Evolutionary conservation across 75 land plant genomes (phyloP), one percentile per base, ranked within the genome.

Genomic region (Ceratopteris richardii): DNA sequence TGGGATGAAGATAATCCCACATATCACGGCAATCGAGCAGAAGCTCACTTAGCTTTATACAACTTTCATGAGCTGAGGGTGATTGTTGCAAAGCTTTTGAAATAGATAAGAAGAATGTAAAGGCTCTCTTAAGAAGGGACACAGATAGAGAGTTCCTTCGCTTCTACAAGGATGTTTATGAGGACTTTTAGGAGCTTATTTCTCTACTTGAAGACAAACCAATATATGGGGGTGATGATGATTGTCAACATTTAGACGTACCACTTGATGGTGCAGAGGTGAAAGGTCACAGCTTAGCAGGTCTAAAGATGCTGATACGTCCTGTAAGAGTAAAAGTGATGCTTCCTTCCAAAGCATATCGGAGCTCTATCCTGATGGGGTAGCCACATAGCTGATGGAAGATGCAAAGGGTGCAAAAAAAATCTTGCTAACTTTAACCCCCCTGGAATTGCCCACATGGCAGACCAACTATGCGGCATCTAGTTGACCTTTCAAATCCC

Each of bases 381-480:
- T 87, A 93, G 61, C 63, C 98, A 31, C 79, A 89, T 30, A 77
- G 84, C 19, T 77, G 78, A 63, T 81, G 77, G 36, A 83, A 81
- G 47, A 93, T 93, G 98, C 74, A 79, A 56, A 87, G 59, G 76
- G 92, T 88, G 43, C 56, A 89, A 4, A 61, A 58, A 47, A 81
- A 81, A 67, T 70, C 89, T 67, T 80, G 78, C 23, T 71, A 60
- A 5, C 78, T 93, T 22, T 77, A 72, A 47, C 80, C 97, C 14
- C 97, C 97, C 13, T 92, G 97, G 98, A 93, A 93, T 56, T 93
- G 96, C 64, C 98, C 96, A 12, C 98, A 93, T 69, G 98, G 98
- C 23, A 67, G 98, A 42, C 98, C 98, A 54, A 93, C 98, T 20
- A 93, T 93, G 98, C 80, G 98, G 0, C 98, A 93, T 69, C 64